Conservation (phyloP, 805 yeast genomes). For the Candida cerambycidarum region DNA sequence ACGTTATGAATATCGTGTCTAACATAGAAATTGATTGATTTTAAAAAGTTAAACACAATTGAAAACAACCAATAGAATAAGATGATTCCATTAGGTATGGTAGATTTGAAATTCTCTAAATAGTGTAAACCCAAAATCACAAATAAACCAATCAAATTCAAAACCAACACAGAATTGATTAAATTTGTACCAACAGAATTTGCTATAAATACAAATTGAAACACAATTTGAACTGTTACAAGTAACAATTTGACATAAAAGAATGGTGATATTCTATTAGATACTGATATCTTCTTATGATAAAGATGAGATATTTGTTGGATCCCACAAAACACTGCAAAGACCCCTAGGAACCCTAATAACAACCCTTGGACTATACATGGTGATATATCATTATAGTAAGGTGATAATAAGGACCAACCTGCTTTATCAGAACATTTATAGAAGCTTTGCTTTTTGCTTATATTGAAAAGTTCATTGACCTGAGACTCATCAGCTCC, state of each 20-base stretch:
- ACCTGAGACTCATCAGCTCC: too few relatives aligned
- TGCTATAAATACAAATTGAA: slow-evolving; percentile 26
- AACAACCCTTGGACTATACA: slow-evolving; percentile 59
- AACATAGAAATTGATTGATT: slow-evolving; percentile 40
- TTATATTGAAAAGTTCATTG: too few relatives aligned
- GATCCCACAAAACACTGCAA: slow-evolving; percentile 45
- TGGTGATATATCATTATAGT: slow-evolving; percentile 55
- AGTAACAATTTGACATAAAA: slow-evolving; percentile 44
- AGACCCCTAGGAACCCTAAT: slow-evolving; percentile 39
- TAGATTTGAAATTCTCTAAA: slow-evolving; percentile 67
- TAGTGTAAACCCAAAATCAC: slow-evolving; percentile 62
- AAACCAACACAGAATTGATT: slow-evolving; percentile 23
- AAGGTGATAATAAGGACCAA: slow-evolving; percentile 38
- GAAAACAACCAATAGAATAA: slow-evolving; percentile 75
- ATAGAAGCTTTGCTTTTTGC: not conserved
- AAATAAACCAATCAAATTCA: slow-evolving; percentile 41
- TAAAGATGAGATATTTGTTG: slow-evolving; percentile 35
- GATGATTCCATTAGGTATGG: slow-evolving; percentile 64
- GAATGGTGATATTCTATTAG: slow-evolving; percentile 36
- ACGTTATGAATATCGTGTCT: slow-evolving; percentile 27
- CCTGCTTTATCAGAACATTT: slow-evolving; percentile 37
- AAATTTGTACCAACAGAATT: slow-evolving; percentile 21
- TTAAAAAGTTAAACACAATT: slow-evolving; percentile 46
- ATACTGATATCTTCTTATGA: slow-evolving; percentile 19
- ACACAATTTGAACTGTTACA: slow-evolving; percentile 36